Evolutionary conservation across 1,139 yeast species (phyloP), one percentile per base, ranked within the genome.

Genomic region (Pichia sp.): DNA sequence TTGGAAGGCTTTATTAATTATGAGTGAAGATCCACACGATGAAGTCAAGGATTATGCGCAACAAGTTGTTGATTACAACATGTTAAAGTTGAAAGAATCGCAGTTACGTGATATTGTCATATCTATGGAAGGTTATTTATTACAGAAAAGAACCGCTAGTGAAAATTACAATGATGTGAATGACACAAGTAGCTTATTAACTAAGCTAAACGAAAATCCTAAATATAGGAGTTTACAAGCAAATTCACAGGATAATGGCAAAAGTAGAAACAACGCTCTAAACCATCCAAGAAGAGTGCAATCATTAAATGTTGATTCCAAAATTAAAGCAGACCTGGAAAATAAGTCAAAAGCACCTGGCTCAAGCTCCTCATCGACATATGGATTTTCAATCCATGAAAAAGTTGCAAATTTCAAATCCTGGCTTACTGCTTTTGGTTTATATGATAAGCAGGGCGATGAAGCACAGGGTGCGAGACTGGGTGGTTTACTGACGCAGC

Each of bases 11-110:
- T 66, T 92, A 35, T 70, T 94, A 44, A 80, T 88, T 43, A 68
- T 89, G 39, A 77, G 95, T 1, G 94, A 85, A 56, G 99, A 92
- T 65, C 97, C 98, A 0, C 94, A 85, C 63, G 70, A 77, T 40
- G 96, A 89, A 64, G 90, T 90, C 11, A 82, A 79, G 49, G 77
- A 78, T 48, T 72, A 79, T 53, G 94, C 97, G 0, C 84, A 82
- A 50, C 79, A 75, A 24, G 77, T 88, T 34, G 83, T 90, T 27
- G 96, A 90, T 64, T 79, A 74, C 51, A 82, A 90, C 23, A 71
- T 88, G 68, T 66, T 79, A 39, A 77, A 79, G 49, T 68, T 92
- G 47, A 79, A 79, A 55, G 80, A 79, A 45, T 80, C 86, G 59
- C 67, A 79, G 44, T 67, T 92, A 37, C 80, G 82, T 3, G 80